Conservation (phyloP, 192 early-diverging fungal species). For the Coemansia sp. region DNA sequence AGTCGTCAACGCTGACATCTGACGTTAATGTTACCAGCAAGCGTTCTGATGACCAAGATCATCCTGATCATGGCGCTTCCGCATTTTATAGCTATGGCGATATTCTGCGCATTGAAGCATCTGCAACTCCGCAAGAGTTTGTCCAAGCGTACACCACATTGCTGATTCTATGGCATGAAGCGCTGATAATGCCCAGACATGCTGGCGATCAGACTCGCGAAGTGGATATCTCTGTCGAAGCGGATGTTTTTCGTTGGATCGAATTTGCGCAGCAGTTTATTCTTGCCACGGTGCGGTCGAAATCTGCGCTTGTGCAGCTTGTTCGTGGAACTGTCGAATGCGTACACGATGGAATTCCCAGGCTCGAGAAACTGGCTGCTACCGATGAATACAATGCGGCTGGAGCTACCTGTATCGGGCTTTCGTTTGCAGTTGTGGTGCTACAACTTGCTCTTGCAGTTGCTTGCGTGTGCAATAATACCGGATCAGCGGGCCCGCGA, state of each 20-base stretch:
- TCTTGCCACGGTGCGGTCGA: constrained; percentile 2
- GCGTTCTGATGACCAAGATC: background rate
- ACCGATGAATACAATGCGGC: background rate
- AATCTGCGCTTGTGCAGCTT: constrained; percentile 17
- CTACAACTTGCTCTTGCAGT: constrained; percentile 34
- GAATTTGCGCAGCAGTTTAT: constrained; percentile 39
- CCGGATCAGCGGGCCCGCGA: constrained; percentile 15
- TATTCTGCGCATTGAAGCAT: constrained; percentile 29
- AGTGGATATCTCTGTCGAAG: background rate
- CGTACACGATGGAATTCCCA: constrained; percentile 7
- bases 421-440: constrained; percentile 27
- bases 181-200: background rate
- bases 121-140: constrained; percentile 34
- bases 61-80: background rate
- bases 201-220: background rate
- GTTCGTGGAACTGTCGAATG: constrained; percentile 12
- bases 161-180: constrained; percentile 39
- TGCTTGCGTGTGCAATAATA: background rate
- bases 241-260: constrained; percentile 37
- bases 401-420: constrained; percentile 22
- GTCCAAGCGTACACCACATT: constrained; percentile 41
- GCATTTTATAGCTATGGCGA: constrained; percentile 26
- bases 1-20: background rate
- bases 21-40: background rate
- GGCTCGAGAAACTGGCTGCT: constrained; percentile 11